Evolutionary conservation across 176 grass and related monocot species (phyloP).

Genomic region (Oryza glumipatula): DNA sequence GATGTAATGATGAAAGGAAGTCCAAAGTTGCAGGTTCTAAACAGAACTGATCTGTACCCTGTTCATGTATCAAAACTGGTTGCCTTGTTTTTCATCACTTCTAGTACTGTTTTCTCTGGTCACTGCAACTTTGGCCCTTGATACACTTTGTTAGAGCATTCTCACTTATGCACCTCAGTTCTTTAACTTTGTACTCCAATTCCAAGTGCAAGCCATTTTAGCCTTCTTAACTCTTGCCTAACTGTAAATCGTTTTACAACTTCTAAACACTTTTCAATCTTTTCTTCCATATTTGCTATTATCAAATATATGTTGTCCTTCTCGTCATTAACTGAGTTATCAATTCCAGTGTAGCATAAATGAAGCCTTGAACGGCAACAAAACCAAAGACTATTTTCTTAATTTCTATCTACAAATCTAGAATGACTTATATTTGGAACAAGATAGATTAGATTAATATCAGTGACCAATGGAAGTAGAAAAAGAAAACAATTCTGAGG

Average conservation of each 20-base stretch:
- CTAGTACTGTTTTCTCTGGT: neutral
- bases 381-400: no score
- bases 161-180: no score
- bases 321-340: neutral
- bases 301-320: neutral
- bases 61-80: neutral
- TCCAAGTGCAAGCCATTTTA: no score
- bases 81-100: neutral
- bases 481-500: no score
- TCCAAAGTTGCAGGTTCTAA: neutral
- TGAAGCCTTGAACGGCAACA: neutral
- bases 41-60: neutral
- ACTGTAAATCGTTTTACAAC: no score
- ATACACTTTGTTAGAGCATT: neutral
- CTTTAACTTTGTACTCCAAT: no score
- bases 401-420: no score
- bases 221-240: no score
- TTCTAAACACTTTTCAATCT: no score
- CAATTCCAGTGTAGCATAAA: neutral
- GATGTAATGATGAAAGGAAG: slow-evolving; percentile 27
- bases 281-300: no score
- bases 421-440: no score
- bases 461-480: neutral
- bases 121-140: neutral
- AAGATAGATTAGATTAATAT: no score